Conservation (phyloP, 2,329 filamentous ascomycete species). For the Cladosporium sp. region DNA sequence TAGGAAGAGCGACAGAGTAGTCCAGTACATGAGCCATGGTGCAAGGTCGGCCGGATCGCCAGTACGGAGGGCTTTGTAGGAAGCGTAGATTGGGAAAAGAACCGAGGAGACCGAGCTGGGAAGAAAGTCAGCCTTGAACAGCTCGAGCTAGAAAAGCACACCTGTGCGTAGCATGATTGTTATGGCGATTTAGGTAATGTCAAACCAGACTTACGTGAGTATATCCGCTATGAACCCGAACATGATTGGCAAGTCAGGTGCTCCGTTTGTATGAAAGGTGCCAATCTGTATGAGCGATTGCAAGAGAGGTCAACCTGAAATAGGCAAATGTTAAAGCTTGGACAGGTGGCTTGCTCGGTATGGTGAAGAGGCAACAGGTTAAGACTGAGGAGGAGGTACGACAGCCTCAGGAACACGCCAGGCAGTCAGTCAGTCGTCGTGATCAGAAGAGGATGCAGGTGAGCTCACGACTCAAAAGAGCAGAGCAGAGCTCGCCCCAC, state of each 20-base stretch:
- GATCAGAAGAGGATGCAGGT: constrained; percentile 2
- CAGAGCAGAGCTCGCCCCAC: neutral
- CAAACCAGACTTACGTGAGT: constrained; percentile 60
- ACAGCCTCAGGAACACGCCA: constrained; percentile 3
- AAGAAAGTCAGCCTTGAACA: constrained; percentile 20
- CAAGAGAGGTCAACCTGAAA: neutral
- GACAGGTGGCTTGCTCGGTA: constrained; percentile 1
- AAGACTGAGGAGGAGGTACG: neutral
- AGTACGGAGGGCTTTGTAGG: constrained; percentile 95
- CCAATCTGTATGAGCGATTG: neutral
- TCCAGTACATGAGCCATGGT: constrained; percentile 99
- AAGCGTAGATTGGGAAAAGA: constrained; percentile 92
- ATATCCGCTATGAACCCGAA: constrained; percentile 66
- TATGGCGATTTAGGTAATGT: neutral
- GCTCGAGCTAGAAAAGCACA: no score
- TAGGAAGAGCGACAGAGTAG: constrained; percentile 76
- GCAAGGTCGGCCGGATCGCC: constrained; percentile 83
- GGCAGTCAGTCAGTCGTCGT: neutral
- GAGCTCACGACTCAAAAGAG: neutral
- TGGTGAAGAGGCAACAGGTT: constrained; percentile 6
- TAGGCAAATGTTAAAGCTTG: neutral
- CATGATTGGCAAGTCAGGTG: constrained; percentile 4
- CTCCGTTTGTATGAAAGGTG: neutral
- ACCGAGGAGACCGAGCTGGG: constrained; percentile 78
- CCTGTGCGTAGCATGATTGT: no score